A percentile compares a stretch with the other conserved stretches of the same genome.
Conservation (phyloP, 129 eudicot species). For the Tagetes patula region DNA sequence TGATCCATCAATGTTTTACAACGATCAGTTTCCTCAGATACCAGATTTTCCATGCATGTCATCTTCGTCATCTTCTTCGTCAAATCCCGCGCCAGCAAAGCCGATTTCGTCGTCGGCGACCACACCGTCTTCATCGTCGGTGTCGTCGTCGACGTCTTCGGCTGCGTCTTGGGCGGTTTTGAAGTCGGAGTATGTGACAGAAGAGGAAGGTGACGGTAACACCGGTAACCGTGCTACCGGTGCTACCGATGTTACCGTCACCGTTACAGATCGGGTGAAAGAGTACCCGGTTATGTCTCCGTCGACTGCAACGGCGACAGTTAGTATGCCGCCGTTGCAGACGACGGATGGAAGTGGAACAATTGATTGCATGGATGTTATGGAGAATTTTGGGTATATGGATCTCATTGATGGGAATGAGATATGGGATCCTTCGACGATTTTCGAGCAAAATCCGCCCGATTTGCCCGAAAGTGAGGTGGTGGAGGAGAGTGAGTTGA, state of each 20-base stretch:
- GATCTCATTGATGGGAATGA: slow-evolving; percentile 70
- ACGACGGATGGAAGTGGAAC: slow-evolving; percentile 37
- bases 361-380: slow-evolving; percentile 78
- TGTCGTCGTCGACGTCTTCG: slow-evolving; percentile 53
- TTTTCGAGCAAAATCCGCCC: slow-evolving; percentile 47
- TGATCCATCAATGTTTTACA: slow-evolving; percentile 59
- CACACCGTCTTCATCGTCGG: slow-evolving; percentile 47
- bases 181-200: slow-evolving; percentile 39
- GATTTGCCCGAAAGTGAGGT: slow-evolving; percentile 35
- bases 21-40: slow-evolving; percentile 62
- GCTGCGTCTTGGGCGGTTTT: slow-evolving; percentile 60
- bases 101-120: slow-evolving; percentile 44
- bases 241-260: not conserved
- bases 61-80: slow-evolving; percentile 71
- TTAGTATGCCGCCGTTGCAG: slow-evolving; percentile 25
- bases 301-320: not conserved
- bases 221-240: slow-evolving; percentile 1
- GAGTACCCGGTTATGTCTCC: not conserved
- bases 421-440: slow-evolving; percentile 77
- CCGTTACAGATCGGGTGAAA: slow-evolving; percentile 28
- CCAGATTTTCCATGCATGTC: slow-evolving; percentile 95
- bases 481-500: slow-evolving; percentile 35
- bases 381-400: slow-evolving; percentile 82
- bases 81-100: slow-evolving; percentile 48
- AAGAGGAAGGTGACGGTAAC: slow-evolving; percentile 27